Percentiles rank a stretch among this genome's conserved stretches.
Conservation (phyloP, 345 rosid species). For the Aegle marmelos region DNA sequence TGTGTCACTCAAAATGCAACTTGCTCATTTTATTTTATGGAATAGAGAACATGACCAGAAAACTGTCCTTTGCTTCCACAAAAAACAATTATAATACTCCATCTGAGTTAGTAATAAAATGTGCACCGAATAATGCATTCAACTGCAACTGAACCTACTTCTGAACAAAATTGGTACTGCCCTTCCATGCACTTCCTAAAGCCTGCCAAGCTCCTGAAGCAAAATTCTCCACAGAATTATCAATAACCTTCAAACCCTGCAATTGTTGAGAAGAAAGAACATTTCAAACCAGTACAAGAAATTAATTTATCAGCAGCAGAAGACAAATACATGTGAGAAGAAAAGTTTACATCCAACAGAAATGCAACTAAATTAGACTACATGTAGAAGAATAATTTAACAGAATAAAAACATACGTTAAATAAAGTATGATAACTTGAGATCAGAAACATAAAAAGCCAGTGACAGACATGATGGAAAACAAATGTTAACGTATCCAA, state of each 20-base stretch:
- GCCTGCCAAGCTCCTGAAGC: constrained; percentile 98
- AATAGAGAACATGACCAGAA: background rate
- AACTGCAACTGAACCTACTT: constrained; percentile 50
- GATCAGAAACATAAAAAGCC: constrained; percentile 4
- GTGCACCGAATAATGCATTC: background rate
- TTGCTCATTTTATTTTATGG: constrained; percentile 8
- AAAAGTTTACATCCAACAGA: background rate
- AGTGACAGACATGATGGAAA: background rate
- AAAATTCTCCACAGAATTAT: constrained; percentile 84
- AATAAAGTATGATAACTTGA: background rate
- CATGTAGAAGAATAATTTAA: background rate
- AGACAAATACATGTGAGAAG: background rate
- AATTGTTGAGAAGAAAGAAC: constrained; percentile 3
- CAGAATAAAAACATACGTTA: background rate
- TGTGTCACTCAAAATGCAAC: background rate
- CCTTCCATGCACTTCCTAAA: constrained; percentile 78
- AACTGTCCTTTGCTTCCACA: background rate
- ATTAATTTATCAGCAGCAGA: background rate
- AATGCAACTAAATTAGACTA: background rate
- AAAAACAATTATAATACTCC: background rate
- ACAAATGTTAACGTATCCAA: background rate
- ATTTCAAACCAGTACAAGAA: background rate
- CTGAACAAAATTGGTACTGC: constrained; percentile 70
- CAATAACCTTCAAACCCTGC: constrained; percentile 89
- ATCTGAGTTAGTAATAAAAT: no score